Percentiles rank a stretch among this genome's conserved stretches.
phyloP scores from a whole-genome alignment of 305 asterid genomes.

The Fraxinus angustifolia region DNA sequence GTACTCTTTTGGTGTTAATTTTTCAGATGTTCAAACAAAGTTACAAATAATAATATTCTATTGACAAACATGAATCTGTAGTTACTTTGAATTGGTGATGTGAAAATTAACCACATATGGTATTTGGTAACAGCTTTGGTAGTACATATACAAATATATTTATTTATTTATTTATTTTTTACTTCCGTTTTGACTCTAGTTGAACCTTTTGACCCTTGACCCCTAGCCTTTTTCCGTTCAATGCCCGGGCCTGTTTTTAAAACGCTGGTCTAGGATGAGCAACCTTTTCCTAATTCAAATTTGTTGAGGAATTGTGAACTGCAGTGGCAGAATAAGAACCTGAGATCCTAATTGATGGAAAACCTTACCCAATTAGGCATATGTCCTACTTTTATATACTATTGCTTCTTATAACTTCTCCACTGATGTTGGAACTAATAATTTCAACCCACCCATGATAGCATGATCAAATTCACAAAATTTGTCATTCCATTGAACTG shows the following conservation, averaged over 20 bases:
- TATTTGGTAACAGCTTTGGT: neutral
- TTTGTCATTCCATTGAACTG: neutral
- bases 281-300: neutral
- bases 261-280: neutral
- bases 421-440: neutral
- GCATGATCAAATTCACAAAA: neutral
- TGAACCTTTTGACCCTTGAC: neutral
- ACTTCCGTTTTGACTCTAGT: neutral
- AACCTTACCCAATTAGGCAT: neutral
- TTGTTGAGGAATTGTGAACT: neutral
- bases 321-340: neutral
- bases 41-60: neutral
- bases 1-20: neutral
- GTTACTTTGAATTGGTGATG: neutral
- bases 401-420: neutral
- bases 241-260: neutral
- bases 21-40: neutral
- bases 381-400: neutral
- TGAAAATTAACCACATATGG: neutral
- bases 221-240: neutral
- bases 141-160: neutral
- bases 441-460: neutral
- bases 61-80: neutral
- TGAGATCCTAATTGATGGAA: neutral
- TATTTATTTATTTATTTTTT: neutral